phyloP scores from a whole-genome alignment of 305 asterid species.

The Plantago lanceolata region DNA sequence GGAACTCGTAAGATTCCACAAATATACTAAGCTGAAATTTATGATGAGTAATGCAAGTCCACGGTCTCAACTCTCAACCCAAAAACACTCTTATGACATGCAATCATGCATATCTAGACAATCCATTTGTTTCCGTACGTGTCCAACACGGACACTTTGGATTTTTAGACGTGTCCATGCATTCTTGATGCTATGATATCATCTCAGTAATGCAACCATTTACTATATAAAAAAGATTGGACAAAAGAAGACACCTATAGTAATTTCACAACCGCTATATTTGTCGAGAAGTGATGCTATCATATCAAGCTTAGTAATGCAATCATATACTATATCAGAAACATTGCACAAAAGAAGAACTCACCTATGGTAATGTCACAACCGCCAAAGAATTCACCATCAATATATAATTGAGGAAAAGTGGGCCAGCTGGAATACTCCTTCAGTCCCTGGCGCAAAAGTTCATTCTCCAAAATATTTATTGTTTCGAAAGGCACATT shows the following conservation, averaged over 20 bases:
- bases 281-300: background rate
- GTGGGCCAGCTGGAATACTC: conserved; percentile 96
- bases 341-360: conserved; percentile 13
- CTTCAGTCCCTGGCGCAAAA: conserved; percentile 78
- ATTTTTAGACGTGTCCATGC: too few relatives aligned
- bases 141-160: too few relatives aligned
- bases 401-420: conserved; percentile 84
- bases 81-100: too few relatives aligned
- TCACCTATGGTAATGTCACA: conserved; percentile 84
- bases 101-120: background rate
- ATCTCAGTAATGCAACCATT: too few relatives aligned
- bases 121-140: background rate
- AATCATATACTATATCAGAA: background rate
- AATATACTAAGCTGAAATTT: background rate
- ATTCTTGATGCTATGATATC: too few relatives aligned
- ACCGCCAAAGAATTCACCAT: conserved; percentile 94
- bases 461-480: conserved; percentile 74
- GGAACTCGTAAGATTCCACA: conserved; percentile 19
- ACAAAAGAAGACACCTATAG: too few relatives aligned
- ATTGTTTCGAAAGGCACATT: conserved; percentile 76
- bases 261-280: too few relatives aligned
- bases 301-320: conserved; percentile 5
- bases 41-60: background rate
- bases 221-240: too few relatives aligned
- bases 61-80: background rate